Percentiles rank a stretch among this genome's conserved stretches.
phyloP scores from a whole-genome alignment of 352 stramenopile genomes.

The Phytophthora tubulina region DNA sequence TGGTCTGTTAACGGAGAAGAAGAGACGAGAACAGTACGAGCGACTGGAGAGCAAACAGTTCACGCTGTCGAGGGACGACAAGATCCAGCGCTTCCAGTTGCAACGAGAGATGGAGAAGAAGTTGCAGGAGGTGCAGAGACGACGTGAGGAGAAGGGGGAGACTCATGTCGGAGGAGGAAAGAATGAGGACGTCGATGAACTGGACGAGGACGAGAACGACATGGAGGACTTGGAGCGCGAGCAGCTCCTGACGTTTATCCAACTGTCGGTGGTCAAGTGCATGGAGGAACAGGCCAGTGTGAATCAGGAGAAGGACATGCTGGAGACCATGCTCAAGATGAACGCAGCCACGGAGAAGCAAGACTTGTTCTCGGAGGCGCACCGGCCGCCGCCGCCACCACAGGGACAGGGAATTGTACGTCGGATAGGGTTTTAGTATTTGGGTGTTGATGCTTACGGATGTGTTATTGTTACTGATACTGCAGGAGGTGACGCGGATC shows the following conservation, averaged over 20 bases:
- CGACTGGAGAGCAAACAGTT: constrained; percentile 77
- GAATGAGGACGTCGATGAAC: constrained; percentile 32
- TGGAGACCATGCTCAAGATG: constrained; percentile 90
- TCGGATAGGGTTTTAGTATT: neutral
- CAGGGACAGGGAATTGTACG: constrained; percentile 86
- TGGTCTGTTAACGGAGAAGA: constrained; percentile 70
- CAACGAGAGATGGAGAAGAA: constrained; percentile 83
- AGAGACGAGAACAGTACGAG: constrained; percentile 82
- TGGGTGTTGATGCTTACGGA: neutral
- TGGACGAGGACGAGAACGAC: constrained; percentile 68
- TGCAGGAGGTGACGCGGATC: constrained; percentile 85
- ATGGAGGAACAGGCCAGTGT: constrained; percentile 83
- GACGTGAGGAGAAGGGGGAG: constrained; percentile 43
- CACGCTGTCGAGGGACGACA: constrained; percentile 75
- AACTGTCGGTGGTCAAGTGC: constrained; percentile 77
- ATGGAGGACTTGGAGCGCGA: constrained; percentile 83
- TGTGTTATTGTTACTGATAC: constrained; percentile 14
- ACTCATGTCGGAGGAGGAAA: constrained; percentile 24
- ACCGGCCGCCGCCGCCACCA: constrained; percentile 61
- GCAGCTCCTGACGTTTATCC: constrained; percentile 84
- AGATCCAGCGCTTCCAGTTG: constrained; percentile 84
- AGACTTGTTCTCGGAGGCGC: constrained; percentile 77
- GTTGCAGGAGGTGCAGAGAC: constrained; percentile 61
- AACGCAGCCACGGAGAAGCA: constrained; percentile 64
- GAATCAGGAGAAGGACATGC: constrained; percentile 85